Conservation (phyloP, 768 basidiomycete genomes). For the Daedaleopsis nitida region DNA sequence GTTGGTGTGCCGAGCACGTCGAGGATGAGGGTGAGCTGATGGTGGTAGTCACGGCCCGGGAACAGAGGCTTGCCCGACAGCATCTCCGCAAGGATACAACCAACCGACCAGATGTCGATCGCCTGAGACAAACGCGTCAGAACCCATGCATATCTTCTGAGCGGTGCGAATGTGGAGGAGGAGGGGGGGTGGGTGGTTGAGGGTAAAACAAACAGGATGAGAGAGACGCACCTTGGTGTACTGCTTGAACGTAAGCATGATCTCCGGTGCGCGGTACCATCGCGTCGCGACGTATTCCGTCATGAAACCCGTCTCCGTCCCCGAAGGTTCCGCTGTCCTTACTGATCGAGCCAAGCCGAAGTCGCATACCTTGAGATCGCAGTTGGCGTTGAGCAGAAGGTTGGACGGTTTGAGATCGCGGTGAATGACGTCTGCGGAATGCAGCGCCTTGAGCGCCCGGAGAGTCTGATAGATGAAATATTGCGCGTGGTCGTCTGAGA, state of each 20-base stretch:
- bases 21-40: constrained; percentile 93
- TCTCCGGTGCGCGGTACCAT: constrained; percentile 99
- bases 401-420: constrained; percentile 98
- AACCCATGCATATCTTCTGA: background rate
- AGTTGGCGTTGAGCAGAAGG: constrained; percentile 95
- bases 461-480: constrained; percentile 95
- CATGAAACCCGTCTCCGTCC: constrained; percentile 75
- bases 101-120: constrained; percentile 89
- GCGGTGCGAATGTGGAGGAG: background rate
- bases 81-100: constrained; percentile 94
- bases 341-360: constrained; percentile 94
- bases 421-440: constrained; percentile 95
- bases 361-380: constrained; percentile 93
- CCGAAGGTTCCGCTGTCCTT: constrained; percentile 81
- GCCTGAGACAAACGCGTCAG: constrained; percentile 43
- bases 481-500: constrained; percentile 94
- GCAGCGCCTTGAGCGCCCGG: constrained; percentile 92
- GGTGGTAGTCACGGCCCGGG: constrained; percentile 95
- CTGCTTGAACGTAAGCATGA: constrained; percentile 99
- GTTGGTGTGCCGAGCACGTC: constrained; percentile 97
- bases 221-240: constrained; percentile 75
- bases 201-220: background rate
- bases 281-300: constrained; percentile 98
- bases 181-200: constrained; percentile 4
- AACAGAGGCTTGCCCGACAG: constrained; percentile 95